Evolutionary conservation across 2,329 filamentous ascomycete species (phyloP).

Genomic region (Dactylellina cionopaga): DNA sequence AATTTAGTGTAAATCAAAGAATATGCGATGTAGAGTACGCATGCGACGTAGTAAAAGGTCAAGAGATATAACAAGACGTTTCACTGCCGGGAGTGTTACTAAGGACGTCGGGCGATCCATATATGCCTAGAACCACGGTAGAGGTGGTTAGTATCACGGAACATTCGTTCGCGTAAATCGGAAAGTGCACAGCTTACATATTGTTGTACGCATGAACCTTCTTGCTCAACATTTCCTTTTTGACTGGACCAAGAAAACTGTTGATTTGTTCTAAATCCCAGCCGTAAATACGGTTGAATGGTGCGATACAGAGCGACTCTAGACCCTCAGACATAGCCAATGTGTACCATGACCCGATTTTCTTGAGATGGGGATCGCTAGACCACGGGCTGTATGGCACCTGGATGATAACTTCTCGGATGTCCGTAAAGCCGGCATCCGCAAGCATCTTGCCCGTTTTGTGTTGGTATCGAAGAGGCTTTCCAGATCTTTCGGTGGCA

Average conservation of each 20-base stretch:
- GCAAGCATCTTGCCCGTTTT: slow-evolving; percentile 71
- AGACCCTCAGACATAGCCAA: slow-evolving; percentile 77
- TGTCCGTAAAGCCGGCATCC: slow-evolving; percentile 79
- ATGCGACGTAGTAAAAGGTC: slow-evolving; percentile 12
- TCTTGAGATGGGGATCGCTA: slow-evolving; percentile 70
- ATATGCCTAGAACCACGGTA: slow-evolving; percentile 57
- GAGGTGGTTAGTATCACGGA: slow-evolving; percentile 25
- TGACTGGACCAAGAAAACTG: slow-evolving; percentile 71
- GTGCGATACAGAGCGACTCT: slow-evolving; percentile 76
- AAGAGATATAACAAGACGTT: slow-evolving; percentile 27
- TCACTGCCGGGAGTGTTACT: background rate
- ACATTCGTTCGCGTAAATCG: background rate
- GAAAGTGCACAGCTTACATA: slow-evolving; percentile 70
- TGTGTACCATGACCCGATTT: slow-evolving; percentile 85
- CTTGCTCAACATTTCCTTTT: slow-evolving; percentile 74
- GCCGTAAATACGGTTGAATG: slow-evolving; percentile 73
- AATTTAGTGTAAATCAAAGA: slow-evolving; percentile 17
- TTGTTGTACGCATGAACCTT: slow-evolving; percentile 78
- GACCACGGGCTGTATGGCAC: slow-evolving; percentile 81
- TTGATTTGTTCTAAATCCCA: slow-evolving; percentile 73
- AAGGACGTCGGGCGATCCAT: slow-evolving; percentile 58
- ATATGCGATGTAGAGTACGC: slow-evolving; percentile 4
- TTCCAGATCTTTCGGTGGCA: slow-evolving; percentile 73
- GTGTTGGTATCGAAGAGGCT: slow-evolving; percentile 73
- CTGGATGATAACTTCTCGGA: slow-evolving; percentile 74